Evolutionary conservation across 2,329 filamentous ascomycete species (phyloP), one percentile per base, ranked within the genome.

Genomic region (Diaporthe citri): DNA sequence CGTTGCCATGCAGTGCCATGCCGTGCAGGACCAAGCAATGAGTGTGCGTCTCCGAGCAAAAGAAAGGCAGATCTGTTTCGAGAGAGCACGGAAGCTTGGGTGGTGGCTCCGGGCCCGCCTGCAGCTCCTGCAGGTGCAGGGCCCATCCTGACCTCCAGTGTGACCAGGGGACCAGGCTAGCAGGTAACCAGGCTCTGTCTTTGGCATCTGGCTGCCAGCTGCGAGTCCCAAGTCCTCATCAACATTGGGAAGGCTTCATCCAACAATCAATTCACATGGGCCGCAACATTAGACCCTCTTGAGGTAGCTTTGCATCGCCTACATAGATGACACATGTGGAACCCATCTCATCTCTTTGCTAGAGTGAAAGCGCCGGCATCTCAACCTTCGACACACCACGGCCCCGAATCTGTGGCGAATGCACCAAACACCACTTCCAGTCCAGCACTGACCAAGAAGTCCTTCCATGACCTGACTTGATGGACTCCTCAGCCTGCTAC

Each of bases 1-100:
- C 31, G 48, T 69, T 69, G 64, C 64, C 64, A 69, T 55, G 64
- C 64, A 39, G 48, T 52, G 64, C 64, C 48, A 41, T 69, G 64
- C 48, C 64, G 20, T 69, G 64, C 34, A 55, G 31, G 3, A 25
- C 46, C 64, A 55, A 22, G 46, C 48, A 15, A 28, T 55, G 46
- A 34, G 43, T 34, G 46, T n/a, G 20, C 31, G 39, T 25, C 46
- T 67, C 31, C 10, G 12, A 62, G 36, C 43, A 52, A 25, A 28
- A 28, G 13, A 17, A 52, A 39, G 64, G 64, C 34, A 69, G 48
- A 41, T 69, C 64, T 55, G 64, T 69, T 69, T 55, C 34, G 64
- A 55, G 64, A 46, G 59, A 5, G 31, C 31, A n/a, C 46, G 64
- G 48, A 41, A 41, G 64, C 64, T 41, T 69, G 64, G 34, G 64